A percentile compares a stretch with the other conserved stretches of the same genome.
Conservation (phyloP, 129 eudicot genomes). For the Arctium minus region DNA sequence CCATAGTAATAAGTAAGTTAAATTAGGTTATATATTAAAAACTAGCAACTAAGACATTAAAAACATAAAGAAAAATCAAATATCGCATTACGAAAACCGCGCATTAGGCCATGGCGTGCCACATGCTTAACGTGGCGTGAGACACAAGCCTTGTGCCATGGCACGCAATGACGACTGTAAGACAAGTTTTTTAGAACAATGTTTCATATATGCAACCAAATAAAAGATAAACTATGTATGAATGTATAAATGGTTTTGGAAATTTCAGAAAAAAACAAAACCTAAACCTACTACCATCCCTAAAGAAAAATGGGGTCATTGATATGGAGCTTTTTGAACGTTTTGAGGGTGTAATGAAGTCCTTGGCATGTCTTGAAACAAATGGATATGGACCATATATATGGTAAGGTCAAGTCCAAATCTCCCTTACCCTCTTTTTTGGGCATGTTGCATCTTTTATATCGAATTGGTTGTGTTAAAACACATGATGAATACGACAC, state of each 20-base stretch:
- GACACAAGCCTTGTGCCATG: too few species aligned
- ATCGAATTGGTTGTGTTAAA: slow-evolving; percentile 1
- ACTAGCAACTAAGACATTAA: too few species aligned
- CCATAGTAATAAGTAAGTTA: too few species aligned
- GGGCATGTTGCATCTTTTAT: slow-evolving; percentile 19
- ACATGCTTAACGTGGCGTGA: too few species aligned
- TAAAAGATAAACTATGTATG: not conserved
- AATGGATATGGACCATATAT: not conserved
- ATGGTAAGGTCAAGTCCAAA: slow-evolving; percentile 24
- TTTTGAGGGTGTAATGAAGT: slow-evolving; percentile 10
- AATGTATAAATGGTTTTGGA: slow-evolving; percentile 11
- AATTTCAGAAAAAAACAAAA: slow-evolving; percentile 7
- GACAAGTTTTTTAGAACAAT: too few species aligned
- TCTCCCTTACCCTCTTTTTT: slow-evolving; percentile 8
- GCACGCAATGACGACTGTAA: too few species aligned
- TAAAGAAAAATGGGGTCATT: slow-evolving; percentile 30
- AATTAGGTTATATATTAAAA: too few species aligned
- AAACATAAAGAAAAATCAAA: too few species aligned
- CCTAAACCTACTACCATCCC: slow-evolving; percentile 13
- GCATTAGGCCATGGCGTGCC: too few species aligned
- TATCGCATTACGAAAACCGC: too few species aligned
- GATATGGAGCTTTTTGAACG: slow-evolving; percentile 21
- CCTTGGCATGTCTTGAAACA: slow-evolving; percentile 24
- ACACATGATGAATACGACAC: slow-evolving; percentile 16
- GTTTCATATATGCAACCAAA: not conserved